Evolutionary conservation across 2,329 filamentous ascomycete genomes (phyloP), one percentile per base, ranked within the genome.

Genomic region (Colletotrichum karsti): DNA sequence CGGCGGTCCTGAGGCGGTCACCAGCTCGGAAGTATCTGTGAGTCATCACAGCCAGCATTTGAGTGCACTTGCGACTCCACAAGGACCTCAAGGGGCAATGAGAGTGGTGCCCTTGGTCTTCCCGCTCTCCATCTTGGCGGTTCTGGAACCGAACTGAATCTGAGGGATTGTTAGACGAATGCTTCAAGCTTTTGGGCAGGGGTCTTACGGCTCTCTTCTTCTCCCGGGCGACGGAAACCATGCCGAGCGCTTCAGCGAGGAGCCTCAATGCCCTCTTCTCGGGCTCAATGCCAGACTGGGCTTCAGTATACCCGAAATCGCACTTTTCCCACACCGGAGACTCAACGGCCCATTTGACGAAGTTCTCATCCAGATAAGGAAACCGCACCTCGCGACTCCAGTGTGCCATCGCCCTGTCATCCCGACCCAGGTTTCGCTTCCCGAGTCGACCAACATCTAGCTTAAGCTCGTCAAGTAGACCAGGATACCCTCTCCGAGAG

Each of bases 341-440:
- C 46, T 83, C 84, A 26, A 98, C 87, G 7, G 93, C 92, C 89
- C 94, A 96, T 26, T 85, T 85, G n/a, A 98, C 90, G 48, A 99
- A 87, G 3, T 88, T 84, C 79, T 99, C 96, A 69, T 98, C 96
- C 0, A 99, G 86, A 74, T 89, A 99, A 0, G 97, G 96, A 76
- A 97, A 98, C 37, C 96, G 88, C 33, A 92, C 92, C 79, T 99
- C 96, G 69, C 91, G 91, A 13, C 93, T 90, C 92, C 95, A 98
- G 75, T 97, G 88, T 3, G 93, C 91, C 79, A 98, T 93, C 18
- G 95, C 92, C 24, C 96, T 89, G 79, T 99, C 97, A 75, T 99
- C 96, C 9, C 96, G 90, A 4, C 96, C 97, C 7, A 99, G 86
- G 72, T 99, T 99, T n/a, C 96, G 90, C 79, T 96, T 94, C 1